Conservation (phyloP, 2,329 filamentous ascomycete species). For the Calonectria pseudoturangicola region DNA sequence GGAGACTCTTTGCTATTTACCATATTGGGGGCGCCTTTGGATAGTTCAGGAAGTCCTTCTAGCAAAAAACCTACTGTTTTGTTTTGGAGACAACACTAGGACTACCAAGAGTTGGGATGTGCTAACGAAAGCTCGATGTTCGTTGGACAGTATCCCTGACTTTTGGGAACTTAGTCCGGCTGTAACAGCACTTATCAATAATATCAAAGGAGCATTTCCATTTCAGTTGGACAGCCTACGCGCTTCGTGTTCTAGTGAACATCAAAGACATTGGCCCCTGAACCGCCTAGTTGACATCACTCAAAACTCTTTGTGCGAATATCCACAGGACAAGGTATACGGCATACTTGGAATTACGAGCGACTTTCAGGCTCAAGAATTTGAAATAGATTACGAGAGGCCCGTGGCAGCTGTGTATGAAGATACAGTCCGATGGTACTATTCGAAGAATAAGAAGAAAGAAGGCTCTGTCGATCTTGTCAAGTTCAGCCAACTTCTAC, state of each 20-base stretch:
- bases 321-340: background rate
- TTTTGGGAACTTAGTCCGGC: background rate
- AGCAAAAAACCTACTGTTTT: background rate
- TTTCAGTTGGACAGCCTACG: background rate
- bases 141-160: background rate
- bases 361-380: background rate
- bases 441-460: background rate
- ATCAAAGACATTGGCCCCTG: background rate
- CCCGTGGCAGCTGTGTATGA: background rate
- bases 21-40: background rate
- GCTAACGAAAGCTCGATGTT: background rate
- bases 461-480: background rate
- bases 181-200: background rate
- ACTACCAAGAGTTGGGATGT: background rate
- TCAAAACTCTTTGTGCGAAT: background rate
- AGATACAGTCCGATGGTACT: background rate
- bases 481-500: background rate
- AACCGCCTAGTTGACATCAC: background rate
- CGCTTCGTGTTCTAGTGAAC: background rate
- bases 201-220: background rate
- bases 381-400: background rate
- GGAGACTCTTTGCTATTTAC: background rate
- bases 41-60: background rate
- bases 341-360: background rate
- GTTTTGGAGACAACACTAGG: background rate